Base-by-base conservation (phyloP, 2,329 filamentous ascomycete species). In the Cladosporium sp. region DNA sequence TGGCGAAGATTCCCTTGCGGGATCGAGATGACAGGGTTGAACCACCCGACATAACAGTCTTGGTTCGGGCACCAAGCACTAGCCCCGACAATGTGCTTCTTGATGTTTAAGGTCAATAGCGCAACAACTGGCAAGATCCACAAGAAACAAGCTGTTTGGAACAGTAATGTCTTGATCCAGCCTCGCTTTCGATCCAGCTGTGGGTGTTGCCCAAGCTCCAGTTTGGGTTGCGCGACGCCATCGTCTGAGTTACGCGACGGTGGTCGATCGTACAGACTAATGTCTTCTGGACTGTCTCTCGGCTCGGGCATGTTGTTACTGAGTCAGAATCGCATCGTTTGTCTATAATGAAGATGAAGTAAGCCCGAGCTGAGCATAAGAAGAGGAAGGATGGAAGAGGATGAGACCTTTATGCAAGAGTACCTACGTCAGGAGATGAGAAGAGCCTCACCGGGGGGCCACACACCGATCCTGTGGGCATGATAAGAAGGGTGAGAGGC, bases 91-190 rank as follows among this genome's bases (percentile, higher is more conserved):
- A 60, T 49, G 38, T 60, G 51, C 3, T 46, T 16, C 18, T 51
- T 55, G 50, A 60, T 55, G 48, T 67, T 64, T 12, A 65, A 48
- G 7, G 55, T 48, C 6, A 66, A 54, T 3, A 66, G 55, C 9
- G 58, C 48, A 4, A 58, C 32, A 27, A 62, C 58, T 1, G 64
- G 63, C 9, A 53, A 56, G 3, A 62, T 32, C 63, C 63, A 67
- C 8, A 61, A 49, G n/a, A 66, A 43, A 5, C 52, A 50, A 25
- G 62, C 53, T 7, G 55, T 39, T 38, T 62, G 58, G 3, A 52
- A 11, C 3, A 55, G 16, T 1, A 55, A 3, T 9, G 49, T 57
- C 9, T 12, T 32, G 12, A 42, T 18, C 50, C 40, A 52, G 35
- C 40, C 33, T 11, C 54, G 42, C 22, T 49, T 41, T 11, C 36